Conservation (phyloP, 306 rosid species). For the Pterocarpus macrocarpus region DNA sequence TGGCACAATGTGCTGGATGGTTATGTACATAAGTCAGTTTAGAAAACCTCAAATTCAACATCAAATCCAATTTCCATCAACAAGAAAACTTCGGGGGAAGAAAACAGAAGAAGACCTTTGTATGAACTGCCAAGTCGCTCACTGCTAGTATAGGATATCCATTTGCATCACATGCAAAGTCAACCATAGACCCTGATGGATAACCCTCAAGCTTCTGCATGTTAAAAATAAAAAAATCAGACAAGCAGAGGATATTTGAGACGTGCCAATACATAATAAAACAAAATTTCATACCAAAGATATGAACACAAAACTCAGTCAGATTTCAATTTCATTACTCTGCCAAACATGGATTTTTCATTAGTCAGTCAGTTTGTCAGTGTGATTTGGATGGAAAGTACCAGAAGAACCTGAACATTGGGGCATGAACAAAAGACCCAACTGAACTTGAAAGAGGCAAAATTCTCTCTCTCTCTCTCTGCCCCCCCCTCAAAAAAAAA, state of each 20-base stretch:
- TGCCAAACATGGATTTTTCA: background rate
- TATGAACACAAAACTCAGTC: slow-evolving; percentile 7
- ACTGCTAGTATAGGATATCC: slow-evolving; percentile 92
- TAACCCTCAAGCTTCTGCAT: slow-evolving; percentile 79
- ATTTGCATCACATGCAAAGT: slow-evolving; percentile 84
- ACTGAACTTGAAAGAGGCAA: slow-evolving; percentile 25
- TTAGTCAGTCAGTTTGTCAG: background rate
- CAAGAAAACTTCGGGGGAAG: background rate
- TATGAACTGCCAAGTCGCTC: slow-evolving; percentile 84
- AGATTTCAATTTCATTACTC: slow-evolving; percentile 36
- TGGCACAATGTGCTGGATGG: slow-evolving; percentile 14
- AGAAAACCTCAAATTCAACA: slow-evolving; percentile 27
- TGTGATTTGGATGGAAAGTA: slow-evolving; percentile 2
- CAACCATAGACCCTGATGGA: slow-evolving; percentile 95
- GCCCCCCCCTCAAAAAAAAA: too few relatives aligned
- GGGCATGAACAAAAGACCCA: slow-evolving; percentile 15
- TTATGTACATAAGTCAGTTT: slow-evolving; percentile 22
- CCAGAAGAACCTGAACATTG: background rate
- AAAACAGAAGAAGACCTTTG: slow-evolving; percentile 62
- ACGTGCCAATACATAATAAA: slow-evolving; percentile 28
- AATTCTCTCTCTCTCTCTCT: background rate
- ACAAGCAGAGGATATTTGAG: slow-evolving; percentile 34
- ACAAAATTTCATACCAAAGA: slow-evolving; percentile 31
- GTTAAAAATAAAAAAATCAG: slow-evolving; percentile 34
- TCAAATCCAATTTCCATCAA: background rate